A percentile compares a stretch with the other conserved stretches of the same genome.
phyloP scores from a whole-genome alignment of 2,329 filamentous ascomycete species.

The Neocucurbitaria cava region DNA sequence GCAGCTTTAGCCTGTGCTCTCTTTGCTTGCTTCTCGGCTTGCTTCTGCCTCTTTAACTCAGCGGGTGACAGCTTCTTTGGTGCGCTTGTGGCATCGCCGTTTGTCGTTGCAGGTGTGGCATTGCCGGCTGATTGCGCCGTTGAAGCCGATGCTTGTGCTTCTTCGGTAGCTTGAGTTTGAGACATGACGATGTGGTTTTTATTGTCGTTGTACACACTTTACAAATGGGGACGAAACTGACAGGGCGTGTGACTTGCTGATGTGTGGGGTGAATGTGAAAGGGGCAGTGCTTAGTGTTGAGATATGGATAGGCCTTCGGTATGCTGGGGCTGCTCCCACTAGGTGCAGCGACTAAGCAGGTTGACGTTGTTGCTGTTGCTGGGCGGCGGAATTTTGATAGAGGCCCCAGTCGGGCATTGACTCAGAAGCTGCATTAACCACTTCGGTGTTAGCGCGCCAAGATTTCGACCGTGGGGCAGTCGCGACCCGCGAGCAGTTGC shows the following conservation, averaged over 20 bases:
- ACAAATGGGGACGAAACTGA: background rate
- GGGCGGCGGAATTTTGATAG: slow-evolving; percentile 22
- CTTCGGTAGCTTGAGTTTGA: slow-evolving; percentile 26
- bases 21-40: slow-evolving; percentile 89
- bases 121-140: slow-evolving; percentile 18
- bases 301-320: background rate
- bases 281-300: background rate
- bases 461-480: slow-evolving; percentile 13
- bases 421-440: slow-evolving; percentile 18
- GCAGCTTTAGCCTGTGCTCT: slow-evolving; percentile 72
- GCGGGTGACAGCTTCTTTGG: slow-evolving; percentile 70
- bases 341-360: slow-evolving; percentile 1
- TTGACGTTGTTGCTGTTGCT: slow-evolving; percentile 8
- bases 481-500: slow-evolving; percentile 11
- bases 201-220: background rate
- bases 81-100: slow-evolving; percentile 31
- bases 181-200: slow-evolving; percentile 28
- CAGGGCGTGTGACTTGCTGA: slow-evolving; percentile 3
- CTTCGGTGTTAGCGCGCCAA: slow-evolving; percentile 9
- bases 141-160: slow-evolving; percentile 16
- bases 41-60: slow-evolving; percentile 85
- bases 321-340: background rate
- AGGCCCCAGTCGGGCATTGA: slow-evolving; percentile 20
- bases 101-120: slow-evolving; percentile 19
- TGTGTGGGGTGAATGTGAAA: slow-evolving; percentile 14